Evolutionary conservation across 306 rosid genomes (phyloP).

Genomic region (Gleditsia sinensis): DNA sequence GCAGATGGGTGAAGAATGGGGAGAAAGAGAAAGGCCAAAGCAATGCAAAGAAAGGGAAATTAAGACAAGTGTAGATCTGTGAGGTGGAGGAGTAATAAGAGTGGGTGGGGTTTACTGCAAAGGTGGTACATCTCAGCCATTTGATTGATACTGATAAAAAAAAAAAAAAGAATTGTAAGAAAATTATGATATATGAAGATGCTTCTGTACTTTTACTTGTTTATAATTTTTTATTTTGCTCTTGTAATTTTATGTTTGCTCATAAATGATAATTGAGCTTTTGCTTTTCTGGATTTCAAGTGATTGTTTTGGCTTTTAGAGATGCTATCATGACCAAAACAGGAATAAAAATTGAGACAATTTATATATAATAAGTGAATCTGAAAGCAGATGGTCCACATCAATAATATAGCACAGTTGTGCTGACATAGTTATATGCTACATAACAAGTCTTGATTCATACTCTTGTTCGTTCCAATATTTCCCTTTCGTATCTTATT

Average conservation of each 20-base stretch:
- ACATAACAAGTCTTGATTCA: too few species aligned
- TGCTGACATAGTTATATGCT: too few species aligned
- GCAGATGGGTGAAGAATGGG: too few species aligned
- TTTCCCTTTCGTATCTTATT: neutral
- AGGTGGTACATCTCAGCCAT: constrained; percentile 55
- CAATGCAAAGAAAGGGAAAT: constrained; percentile 11
- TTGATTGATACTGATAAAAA: constrained; percentile 1
- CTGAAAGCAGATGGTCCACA: too few species aligned
- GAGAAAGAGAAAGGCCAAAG: constrained; percentile 30
- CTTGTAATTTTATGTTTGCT: neutral
- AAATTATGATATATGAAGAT: constrained; percentile 24
- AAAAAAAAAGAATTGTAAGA: constrained; percentile 13
- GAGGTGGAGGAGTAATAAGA: constrained; percentile 56
- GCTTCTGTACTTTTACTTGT: neutral
- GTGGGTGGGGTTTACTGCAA: constrained; percentile 67
- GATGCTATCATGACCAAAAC: constrained; percentile 22
- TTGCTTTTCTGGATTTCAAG: constrained; percentile 8
- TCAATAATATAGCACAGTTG: too few species aligned
- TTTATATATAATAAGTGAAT: too few species aligned
- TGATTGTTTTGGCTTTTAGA: constrained; percentile 21
- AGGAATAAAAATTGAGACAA: too few species aligned
- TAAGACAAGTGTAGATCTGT: constrained; percentile 31
- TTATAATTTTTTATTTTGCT: neutral
- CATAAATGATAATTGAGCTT: constrained; percentile 35
- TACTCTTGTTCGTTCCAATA: too few species aligned